Conservation (phyloP, 306 rosid species). For the Psophocarpus tetragonolobus region DNA sequence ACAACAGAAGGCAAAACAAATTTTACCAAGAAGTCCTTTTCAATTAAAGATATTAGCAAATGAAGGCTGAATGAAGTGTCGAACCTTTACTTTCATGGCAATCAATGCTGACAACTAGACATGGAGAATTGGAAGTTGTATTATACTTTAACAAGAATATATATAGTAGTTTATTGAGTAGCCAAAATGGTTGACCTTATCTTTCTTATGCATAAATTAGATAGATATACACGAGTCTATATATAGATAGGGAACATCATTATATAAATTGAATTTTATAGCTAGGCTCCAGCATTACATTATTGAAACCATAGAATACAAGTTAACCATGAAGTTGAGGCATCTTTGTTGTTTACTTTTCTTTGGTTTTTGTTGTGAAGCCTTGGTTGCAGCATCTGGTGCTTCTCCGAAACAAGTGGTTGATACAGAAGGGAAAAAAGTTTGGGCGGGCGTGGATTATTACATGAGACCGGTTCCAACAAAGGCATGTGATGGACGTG, state of each 20-base stretch:
- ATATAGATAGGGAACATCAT: constrained; percentile 2
- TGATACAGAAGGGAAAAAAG: constrained; percentile 39
- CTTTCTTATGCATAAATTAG: background rate
- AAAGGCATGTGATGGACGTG: constrained; percentile 35
- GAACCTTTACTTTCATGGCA: background rate
- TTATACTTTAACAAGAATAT: background rate
- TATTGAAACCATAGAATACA: background rate
- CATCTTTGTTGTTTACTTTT: background rate
- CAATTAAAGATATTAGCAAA: background rate
- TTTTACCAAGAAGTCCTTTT: background rate
- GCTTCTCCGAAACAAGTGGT: constrained; percentile 40
- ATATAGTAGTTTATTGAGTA: background rate
- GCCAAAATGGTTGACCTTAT: constrained; percentile 28
- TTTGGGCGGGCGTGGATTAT: constrained; percentile 35
- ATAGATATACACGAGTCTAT: background rate
- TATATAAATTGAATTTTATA: background rate
- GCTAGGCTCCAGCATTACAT: background rate
- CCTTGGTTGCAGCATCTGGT: background rate
- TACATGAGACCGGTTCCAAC: constrained; percentile 51
- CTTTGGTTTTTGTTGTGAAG: constrained; percentile 12
- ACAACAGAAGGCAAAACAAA: background rate
- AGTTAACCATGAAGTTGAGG: constrained; percentile 11
- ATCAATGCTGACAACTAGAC: constrained; percentile 27
- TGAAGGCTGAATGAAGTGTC: background rate
- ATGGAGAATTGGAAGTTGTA: background rate